Base-by-base conservation (phyloP, 2,329 filamentous ascomycete species). In the Raffaelea arxii region DNA sequence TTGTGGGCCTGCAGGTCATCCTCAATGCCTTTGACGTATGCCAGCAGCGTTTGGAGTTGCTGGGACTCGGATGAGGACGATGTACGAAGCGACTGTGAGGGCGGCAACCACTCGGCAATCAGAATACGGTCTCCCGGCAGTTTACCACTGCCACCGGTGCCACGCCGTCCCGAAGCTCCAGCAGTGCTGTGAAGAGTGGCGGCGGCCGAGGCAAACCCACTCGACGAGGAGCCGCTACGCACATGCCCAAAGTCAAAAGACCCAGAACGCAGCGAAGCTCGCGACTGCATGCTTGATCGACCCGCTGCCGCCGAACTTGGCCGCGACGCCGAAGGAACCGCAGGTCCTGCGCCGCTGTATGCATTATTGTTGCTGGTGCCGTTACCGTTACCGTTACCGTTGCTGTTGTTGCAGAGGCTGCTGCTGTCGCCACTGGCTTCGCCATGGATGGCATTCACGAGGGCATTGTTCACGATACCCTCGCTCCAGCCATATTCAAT, bases 401-500 rank as follows among this genome's bases (percentile, higher is more conserved):
- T 50, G 50, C 41, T 49, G 58, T 59, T 14, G 63, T 27, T n/a
- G n/a, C 23, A 4, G 25, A 35, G 10, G 18, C 23, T 2, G 43
- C 24, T 9, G 37, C 41, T 5, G 22, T 25, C 23, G 22, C 11
- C 23, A 35, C 23, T 51, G 50, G 23, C 30, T 46, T 36, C 14
- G 45, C 41, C 44, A 43, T 37, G 38, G 54, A 77, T 72, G 23
- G 72, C 71, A 4, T 59, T 64, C 4, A 79, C 70, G 2, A 78
- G 65, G 9, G 72, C 66, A 46, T 71, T 78, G 55, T 78, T 80
- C 57, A 96, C 81, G 50, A 96, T 81, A 19, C 75, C 72, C 36
- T 95, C 88, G 55, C 88, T 86, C 92, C 92, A 98, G 45, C 92
- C 92, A 59, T 96, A 97, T 63, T 98, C 92, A 55, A 97, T 85